phyloP scores from a whole-genome alignment of 2,329 filamentous ascomycete genomes.

The Thielaviopsis musarum region DNA sequence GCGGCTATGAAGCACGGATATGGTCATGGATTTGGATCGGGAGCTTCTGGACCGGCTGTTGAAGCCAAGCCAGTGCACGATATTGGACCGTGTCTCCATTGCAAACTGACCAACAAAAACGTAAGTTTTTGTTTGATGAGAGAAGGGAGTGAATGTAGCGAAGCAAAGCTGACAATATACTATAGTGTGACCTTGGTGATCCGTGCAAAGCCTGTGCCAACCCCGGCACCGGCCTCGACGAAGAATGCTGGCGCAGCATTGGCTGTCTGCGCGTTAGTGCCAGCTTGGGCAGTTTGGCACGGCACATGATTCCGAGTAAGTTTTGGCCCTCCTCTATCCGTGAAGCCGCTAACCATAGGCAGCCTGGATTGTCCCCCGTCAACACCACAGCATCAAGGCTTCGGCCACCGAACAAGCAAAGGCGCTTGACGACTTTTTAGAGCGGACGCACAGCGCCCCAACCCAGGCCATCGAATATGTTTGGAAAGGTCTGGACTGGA shows the following conservation, averaged over 20 bases:
- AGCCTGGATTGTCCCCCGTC: conserved; percentile 12
- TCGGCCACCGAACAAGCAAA: conserved; percentile 27
- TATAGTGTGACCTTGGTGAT: conserved; percentile 7
- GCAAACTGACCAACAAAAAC: conserved; percentile 9
- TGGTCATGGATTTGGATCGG: neutral
- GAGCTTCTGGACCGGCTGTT: neutral
- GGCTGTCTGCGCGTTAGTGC: conserved; percentile 7
- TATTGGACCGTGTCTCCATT: conserved; percentile 8
- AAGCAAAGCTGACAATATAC: neutral
- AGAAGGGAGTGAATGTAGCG: neutral
- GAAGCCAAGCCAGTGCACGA: conserved; percentile 1
- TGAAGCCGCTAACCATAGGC: too few species aligned
- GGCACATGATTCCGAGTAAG: conserved; percentile 7
- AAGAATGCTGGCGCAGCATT: conserved; percentile 8
- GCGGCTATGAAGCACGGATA: neutral
- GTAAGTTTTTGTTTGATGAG: neutral
- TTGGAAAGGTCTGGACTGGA: conserved; percentile 31
- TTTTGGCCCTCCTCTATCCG: neutral
- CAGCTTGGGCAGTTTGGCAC: conserved; percentile 4
- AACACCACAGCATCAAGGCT: conserved; percentile 31
- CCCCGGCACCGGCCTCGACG: neutral
- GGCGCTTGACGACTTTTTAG: conserved; percentile 35
- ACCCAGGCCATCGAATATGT: conserved; percentile 25
- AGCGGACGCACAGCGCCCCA: conserved; percentile 27
- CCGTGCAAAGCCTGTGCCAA: conserved; percentile 6